A percentile compares a stretch with the other conserved stretches of the same genome.
These are phyloP conservation scores for Gonapodya prolifera DNA, from an alignment of 192 early-diverging fungal species.

Conservation along the genomic window DNA sequence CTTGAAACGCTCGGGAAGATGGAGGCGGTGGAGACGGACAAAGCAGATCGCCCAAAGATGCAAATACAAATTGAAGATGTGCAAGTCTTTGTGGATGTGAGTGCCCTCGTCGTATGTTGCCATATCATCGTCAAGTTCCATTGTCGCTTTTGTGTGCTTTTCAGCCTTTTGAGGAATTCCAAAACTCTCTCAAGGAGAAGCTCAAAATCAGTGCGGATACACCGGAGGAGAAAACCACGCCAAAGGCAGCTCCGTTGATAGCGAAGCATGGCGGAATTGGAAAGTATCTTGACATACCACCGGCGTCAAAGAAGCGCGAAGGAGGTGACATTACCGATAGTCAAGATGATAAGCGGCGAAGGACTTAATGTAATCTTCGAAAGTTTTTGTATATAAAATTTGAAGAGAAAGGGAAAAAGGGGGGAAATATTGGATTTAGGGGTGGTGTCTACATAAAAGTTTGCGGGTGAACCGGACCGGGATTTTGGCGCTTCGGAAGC, in stretches of 20 bases:
- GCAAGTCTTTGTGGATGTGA: slow-evolving; percentile 55
- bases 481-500: too few relatives aligned
- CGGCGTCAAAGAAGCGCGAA: background rate
- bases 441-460: too few relatives aligned
- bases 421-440: too few relatives aligned
- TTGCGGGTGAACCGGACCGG: too few relatives aligned
- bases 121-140: background rate
- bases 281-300: background rate
- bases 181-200: background rate
- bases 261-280: background rate
- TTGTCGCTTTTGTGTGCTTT: background rate
- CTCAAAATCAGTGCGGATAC: background rate
- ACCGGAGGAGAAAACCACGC: background rate
- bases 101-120: background rate
- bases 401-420: too few relatives aligned
- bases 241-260: background rate
- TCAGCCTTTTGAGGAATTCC: background rate
- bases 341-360: background rate
- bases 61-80: slow-evolving; percentile 64
- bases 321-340: background rate
- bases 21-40: slow-evolving; percentile 59
- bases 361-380: too few relatives aligned
- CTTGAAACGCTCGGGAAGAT: slow-evolving; percentile 66
- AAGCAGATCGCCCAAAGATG: slow-evolving; percentile 55
- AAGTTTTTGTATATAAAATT: too few relatives aligned